Base-by-base conservation (phyloP, 768 basidiomycete species). In the Hericium alpestre region DNA sequence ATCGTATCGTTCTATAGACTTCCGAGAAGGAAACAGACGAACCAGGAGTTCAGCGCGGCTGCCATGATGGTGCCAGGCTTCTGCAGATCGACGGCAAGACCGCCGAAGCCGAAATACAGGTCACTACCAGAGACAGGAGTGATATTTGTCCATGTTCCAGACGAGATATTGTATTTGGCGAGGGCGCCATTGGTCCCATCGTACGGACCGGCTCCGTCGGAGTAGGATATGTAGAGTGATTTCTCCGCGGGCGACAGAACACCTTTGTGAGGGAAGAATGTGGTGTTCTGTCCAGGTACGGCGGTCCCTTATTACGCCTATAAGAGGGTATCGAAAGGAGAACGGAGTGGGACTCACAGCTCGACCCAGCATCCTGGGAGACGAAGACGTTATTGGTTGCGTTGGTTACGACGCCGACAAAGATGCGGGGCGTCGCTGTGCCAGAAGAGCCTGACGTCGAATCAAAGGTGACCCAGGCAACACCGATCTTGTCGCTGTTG, bases 401-500 rank as follows among this genome's bases (percentile, higher is more conserved):
- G 37, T 71, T 69, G 61, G 74, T 84, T 0, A 80, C 82, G 27
- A 86, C 83, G 56, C 84, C 84, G 38, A 84, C 82, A 55, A 86
- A 86, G 38, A 86, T 85, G 50, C 82, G 78, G 27, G 75, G 79
- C 13, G 82, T 84, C 0, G 82, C 72, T 6, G 65, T 66, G 20
- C 82, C 81, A 25, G 73, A 71, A 2, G 73, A 68, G 6, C 81
- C 80, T n/a, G 81, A 78, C 6, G 80, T 74, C 46, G 75, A 70
- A 61, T 84, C 82, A 61, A 84, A 84, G 0, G 82, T 83, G 37
- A 86, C 80, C 76, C 78, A 86, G n/a, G 81, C 67, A 54, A 84
- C 73, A 40, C 73, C 73, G 37, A 71, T 66, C 40, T 66, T 68
- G 60, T 74, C 72, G 68, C 59, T 70, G 57, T 70, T 69, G 63